phyloP scores from a whole-genome alignment of 139 green algal genomes.

The Chlamydomonas incerta region DNA sequence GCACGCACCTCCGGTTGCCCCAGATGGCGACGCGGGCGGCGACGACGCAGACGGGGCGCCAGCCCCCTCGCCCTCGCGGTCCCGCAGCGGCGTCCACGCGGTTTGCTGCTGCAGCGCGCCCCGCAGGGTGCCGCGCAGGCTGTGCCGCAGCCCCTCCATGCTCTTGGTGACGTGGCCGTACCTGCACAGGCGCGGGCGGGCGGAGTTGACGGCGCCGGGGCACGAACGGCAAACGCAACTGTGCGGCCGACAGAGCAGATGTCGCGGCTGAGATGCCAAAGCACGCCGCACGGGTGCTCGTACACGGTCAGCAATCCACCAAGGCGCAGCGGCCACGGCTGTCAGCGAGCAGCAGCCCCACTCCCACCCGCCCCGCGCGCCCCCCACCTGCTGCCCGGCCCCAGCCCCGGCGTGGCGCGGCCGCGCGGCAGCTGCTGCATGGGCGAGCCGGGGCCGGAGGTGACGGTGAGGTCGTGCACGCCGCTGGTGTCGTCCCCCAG shows the following conservation, averaged over 20 bases:
- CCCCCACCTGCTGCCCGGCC: neutral
- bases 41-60: no score
- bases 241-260: no score
- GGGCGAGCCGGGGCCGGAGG: neutral
- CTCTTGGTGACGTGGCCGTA: neutral
- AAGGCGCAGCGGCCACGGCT: no score
- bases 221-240: no score
- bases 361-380: no score
- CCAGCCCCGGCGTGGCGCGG: neutral
- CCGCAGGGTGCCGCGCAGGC: neutral
- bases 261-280: no score
- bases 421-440: neutral
- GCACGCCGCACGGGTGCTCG: no score
- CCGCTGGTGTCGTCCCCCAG: neutral
- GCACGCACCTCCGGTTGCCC: neutral
- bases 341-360: no score
- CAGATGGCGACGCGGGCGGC: neutral
- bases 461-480: neutral
- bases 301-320: no score
- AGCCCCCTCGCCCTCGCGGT: no score
- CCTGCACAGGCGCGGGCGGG: no score
- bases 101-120: neutral
- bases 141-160: slow-evolving; percentile 4
- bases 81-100: neutral
- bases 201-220: no score